Base-by-base conservation (phyloP, 169 alveolate species). In the Cryptosporidium baileyi region DNA sequence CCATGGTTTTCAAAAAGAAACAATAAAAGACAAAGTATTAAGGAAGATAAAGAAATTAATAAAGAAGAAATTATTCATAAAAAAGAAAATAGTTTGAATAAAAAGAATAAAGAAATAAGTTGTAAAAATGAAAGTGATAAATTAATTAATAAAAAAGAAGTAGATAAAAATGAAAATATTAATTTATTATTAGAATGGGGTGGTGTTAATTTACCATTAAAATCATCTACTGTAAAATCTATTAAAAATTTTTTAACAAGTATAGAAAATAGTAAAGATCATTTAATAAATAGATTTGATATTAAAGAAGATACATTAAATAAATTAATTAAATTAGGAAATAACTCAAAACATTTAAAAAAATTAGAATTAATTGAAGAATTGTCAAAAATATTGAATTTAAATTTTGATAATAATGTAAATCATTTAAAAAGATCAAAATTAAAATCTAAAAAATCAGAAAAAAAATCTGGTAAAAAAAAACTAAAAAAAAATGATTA, bases 1-100 rank as follows among this genome's bases (percentile, higher is more conserved):
- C 85, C 85, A 6, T 74, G 85, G 85, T 74, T 74, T 34, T 38
- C 51, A 4, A 74, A 60, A 52, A 74, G 67, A 41, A 15, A 1
- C 7, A n/a, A n/a, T n/a, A 44, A 47, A 49, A 45, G 36, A 13
- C 28, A 15, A 19, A 57, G 41, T 11, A 13, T 57, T 4, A n/a
- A n/a, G n/a, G n/a, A 43, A 43, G 51, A 43, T 43, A 49, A 45
- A 49, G 7, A 3, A 32, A 15, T 41, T 3, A 74, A 54, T n/a
- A 51, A 32, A 3, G 52, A 57, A 13, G 45, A 65, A 4, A 2
- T 44, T 0, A 5, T 1, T 15, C 13, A 44, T 13, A 2, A 19
- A 22, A 63, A 44, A 24, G 52, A 34, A 26, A 26, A 30, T 2
- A 2, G 54, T 6, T 17, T 17, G 2, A 4, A 19, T 34, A 38